Evolutionary conservation across 495 filamentous ascomycete genomes (phyloP).

Genomic region (Daldinia grandis): DNA sequence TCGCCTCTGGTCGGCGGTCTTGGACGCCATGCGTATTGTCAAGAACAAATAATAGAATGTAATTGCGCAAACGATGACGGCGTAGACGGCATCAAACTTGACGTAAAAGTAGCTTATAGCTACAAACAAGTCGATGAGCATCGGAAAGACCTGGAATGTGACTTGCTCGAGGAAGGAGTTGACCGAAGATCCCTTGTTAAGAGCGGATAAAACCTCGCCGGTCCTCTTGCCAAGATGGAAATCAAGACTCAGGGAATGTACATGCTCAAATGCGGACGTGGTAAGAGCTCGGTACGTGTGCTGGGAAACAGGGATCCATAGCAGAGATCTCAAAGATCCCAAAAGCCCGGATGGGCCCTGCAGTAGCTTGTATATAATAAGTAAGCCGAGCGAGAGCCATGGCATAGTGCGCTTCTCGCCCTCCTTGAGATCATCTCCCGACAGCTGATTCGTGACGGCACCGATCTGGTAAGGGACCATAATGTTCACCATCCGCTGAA

Average conservation of each 20-base stretch:
- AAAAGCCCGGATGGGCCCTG: constrained; percentile 89
- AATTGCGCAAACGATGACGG: constrained; percentile 87
- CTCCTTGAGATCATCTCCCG: constrained; percentile 42
- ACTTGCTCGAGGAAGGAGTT: constrained; percentile 96
- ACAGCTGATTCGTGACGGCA: constrained; percentile 72
- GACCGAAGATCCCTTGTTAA: constrained; percentile 95
- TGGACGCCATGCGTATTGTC: constrained; percentile 94
- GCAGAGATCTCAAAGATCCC: constrained; percentile 77
- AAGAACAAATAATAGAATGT: constrained; percentile 97
- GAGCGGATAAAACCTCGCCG: constrained; percentile 90
- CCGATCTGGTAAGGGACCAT: constrained; percentile 81
- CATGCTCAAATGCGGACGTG: constrained; percentile 95
- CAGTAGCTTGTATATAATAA: constrained; percentile 82
- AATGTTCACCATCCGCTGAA: constrained; percentile 82
- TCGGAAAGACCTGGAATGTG: constrained; percentile 93
- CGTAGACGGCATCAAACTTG: constrained; percentile 85
- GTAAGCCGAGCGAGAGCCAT: constrained; percentile 69
- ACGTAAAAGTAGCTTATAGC: constrained; percentile 87
- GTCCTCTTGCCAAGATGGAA: constrained; percentile 98
- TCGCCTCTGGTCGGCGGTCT: constrained; percentile 86
- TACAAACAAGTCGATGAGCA: constrained; percentile 88
- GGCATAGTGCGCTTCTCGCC: constrained; percentile 40
- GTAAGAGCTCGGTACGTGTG: constrained; percentile 96
- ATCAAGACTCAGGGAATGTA: constrained; percentile 91
- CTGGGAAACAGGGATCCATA: constrained; percentile 97